Conservation (phyloP, 164 flowering plant species). For the Magnolia kwangsiensis region DNA sequence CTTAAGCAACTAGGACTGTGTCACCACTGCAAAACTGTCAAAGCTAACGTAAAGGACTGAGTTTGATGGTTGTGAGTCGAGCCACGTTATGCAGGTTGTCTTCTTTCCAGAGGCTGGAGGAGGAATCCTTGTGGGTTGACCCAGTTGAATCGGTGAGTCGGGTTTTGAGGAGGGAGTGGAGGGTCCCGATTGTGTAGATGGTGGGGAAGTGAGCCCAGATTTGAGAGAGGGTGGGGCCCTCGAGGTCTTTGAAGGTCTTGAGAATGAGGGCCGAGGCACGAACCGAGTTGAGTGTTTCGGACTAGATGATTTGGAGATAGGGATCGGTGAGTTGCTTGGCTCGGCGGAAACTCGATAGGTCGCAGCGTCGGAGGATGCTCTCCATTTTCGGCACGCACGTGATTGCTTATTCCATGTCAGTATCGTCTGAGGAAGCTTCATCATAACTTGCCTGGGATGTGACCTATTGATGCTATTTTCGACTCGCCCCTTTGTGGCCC, state of each 20-base stretch:
- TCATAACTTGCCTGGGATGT: too few relatives aligned
- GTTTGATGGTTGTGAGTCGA: constrained; percentile 28
- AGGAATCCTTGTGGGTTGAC: not conserved
- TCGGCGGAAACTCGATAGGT: constrained; percentile 29
- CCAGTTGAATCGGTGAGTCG: not conserved
- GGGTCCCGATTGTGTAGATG: constrained; percentile 27
- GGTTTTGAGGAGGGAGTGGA: constrained; percentile 20
- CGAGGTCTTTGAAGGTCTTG: constrained; percentile 32
- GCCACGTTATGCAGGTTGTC: constrained; percentile 56
- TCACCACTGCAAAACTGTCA: constrained; percentile 31
- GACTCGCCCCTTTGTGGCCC: too few relatives aligned
- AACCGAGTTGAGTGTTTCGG: constrained; percentile 8
- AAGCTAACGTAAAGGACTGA: constrained; percentile 62
- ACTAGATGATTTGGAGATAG: not conserved
- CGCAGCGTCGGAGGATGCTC: constrained; percentile 25
- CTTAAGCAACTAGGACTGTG: constrained; percentile 18
- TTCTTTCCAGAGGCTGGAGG: constrained; percentile 27
- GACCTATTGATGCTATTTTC: too few relatives aligned
- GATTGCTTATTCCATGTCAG: constrained; percentile 23
- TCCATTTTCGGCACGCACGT: constrained; percentile 27
- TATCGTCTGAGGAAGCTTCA: constrained; percentile 11
- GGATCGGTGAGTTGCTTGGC: constrained; percentile 13
- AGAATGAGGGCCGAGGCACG: constrained; percentile 26
- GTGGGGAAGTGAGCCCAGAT: constrained; percentile 12
- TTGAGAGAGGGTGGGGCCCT: constrained; percentile 22